Base-by-base conservation (phyloP, 768 basidiomycete species). In the Boletus sp. region DNA sequence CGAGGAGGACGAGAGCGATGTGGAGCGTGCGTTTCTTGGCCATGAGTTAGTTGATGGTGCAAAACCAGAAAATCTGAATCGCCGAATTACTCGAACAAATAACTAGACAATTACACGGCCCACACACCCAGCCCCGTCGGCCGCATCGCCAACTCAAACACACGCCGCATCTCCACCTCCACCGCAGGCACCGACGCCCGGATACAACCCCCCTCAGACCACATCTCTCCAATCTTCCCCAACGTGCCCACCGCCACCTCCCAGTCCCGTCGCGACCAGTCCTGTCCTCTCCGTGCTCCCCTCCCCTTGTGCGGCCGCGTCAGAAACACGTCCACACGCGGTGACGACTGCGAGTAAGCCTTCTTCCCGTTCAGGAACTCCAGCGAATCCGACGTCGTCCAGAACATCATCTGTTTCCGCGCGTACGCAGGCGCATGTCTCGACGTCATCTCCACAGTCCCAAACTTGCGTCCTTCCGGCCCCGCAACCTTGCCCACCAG, bases 181-280 rank as follows among this genome's bases (percentile, higher is more conserved):
- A 87, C 73, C 27, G 75, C 75, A 3, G 60, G 51, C 51, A 84
- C 71, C 0, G 83, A 82, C 56, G 79, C 79, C 6, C 64, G 57
- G 34, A 90, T 74, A 40, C 87, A 74, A n/a, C 73, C 75, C 9
- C 64, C 70, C 47, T 88, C 84, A 4, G 69, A 70, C 80, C 84
- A 90, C 25, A 65, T 59, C 1, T 66, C 70, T 1, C 80, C 85
- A 37, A 88, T 70, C 27, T 64, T 65, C 32, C 65, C 70, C 63
- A 92, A 61, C 47, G 73, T 75, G 7, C 61, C 60, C 53, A 87
- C 65, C 29, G 73, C 79, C 13, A 78, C 73, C 58, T 78, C 73
- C 89, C 90, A 92, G 61, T 84, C 87, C 48, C 76, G 72, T 43
- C 80, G 74, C 13, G 84, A 76, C 88, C 88, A 93, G 58, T 91